These are phyloP conservation scores for Tetrahymena malaccensis DNA, from an alignment of 73 alveolate genomes.

Conservation along the genomic window DNA sequence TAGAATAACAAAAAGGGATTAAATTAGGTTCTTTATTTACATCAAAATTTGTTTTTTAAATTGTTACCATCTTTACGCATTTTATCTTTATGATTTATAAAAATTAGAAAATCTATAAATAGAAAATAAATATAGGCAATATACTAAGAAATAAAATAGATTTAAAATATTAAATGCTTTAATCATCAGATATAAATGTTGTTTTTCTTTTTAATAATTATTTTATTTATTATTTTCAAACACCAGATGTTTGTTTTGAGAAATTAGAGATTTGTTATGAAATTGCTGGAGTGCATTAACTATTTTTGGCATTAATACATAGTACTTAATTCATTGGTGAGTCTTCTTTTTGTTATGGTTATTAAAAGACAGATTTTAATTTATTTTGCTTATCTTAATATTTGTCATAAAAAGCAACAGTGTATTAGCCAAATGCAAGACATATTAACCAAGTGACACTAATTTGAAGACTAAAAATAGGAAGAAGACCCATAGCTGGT, in stretches of 20 bases:
- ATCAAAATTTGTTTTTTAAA: too few species aligned
- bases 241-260: not conserved
- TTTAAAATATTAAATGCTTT: too few species aligned
- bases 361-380: not conserved
- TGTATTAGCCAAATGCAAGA: conserved; percentile 17
- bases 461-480: conserved; percentile 15
- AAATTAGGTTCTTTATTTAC: too few species aligned
- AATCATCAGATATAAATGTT: too few species aligned
- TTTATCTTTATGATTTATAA: too few species aligned
- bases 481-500: conserved; percentile 72
- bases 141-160: too few species aligned
- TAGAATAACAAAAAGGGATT: too few species aligned
- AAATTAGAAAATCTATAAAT: too few species aligned
- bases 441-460: not conserved
- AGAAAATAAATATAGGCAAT: too few species aligned
- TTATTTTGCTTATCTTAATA: not conserved
- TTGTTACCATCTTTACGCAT: too few species aligned
- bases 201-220: too few species aligned
- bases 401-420: not conserved
- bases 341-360: not conserved
- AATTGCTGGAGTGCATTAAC: not conserved
- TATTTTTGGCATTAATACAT: not conserved
- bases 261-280: not conserved
- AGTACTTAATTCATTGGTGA: not conserved
- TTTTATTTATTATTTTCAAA: not conserved